Conservation (phyloP, 257 asterid genomes). For the Marsdenia floribunda region DNA sequence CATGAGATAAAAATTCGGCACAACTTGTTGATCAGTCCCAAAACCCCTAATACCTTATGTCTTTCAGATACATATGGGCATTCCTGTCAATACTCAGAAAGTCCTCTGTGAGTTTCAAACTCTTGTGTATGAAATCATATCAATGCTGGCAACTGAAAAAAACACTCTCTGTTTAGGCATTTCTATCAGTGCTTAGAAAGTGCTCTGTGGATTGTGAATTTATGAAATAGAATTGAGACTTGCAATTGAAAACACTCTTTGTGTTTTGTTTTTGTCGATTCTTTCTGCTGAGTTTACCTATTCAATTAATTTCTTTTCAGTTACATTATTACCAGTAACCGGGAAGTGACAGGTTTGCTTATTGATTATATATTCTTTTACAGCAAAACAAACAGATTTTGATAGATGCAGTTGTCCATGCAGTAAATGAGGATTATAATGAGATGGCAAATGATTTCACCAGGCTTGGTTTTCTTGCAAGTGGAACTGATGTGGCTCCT, state of each 20-base stretch:
- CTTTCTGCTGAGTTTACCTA: background rate
- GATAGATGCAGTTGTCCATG: conserved; percentile 99
- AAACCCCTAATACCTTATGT: background rate
- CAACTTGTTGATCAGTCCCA: background rate
- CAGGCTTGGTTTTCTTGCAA: conserved; percentile 94
- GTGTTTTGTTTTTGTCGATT: background rate
- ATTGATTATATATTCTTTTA: conserved; percentile 20
- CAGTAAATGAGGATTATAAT: conserved; percentile 95
- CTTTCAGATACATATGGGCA: background rate
- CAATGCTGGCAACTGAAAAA: background rate
- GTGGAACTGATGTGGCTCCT: conserved; percentile 95
- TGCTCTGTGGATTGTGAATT: background rate
- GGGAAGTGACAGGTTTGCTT: conserved; percentile 5
- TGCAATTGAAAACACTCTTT: background rate
- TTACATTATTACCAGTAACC: background rate
- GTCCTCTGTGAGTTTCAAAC: no score
- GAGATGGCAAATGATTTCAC: conserved; percentile 99
- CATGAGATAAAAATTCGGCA: background rate
- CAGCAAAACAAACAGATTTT: conserved; percentile 98
- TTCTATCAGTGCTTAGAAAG: no score
- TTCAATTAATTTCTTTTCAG: background rate
- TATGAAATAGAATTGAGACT: background rate
- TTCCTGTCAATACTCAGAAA: background rate
- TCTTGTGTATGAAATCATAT: background rate
- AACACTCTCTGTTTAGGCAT: background rate